These are phyloP conservation scores for Wickerhamomyces strasburgensis DNA, from an alignment of 805 yeast species.

Conservation along the genomic window DNA sequence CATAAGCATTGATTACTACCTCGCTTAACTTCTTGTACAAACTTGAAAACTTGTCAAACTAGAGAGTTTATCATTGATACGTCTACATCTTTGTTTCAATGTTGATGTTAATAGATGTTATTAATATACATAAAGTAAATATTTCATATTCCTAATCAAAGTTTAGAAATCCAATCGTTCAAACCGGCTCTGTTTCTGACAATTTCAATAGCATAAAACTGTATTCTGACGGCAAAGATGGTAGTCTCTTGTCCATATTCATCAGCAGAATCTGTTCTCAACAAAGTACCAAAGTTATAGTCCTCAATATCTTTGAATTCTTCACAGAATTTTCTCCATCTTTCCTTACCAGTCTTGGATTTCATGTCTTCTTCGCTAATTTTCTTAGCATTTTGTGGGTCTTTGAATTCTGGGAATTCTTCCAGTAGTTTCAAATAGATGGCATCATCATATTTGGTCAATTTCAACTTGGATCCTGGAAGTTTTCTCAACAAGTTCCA, in stretches of 20 bases:
- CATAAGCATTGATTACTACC: slow-evolving; percentile 26
- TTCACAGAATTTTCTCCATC: slow-evolving; percentile 87
- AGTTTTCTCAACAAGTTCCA: slow-evolving; percentile 73
- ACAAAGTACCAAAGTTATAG: slow-evolving; percentile 90
- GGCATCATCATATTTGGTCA: slow-evolving; percentile 69
- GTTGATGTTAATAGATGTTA: background rate
- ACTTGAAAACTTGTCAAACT: too few species aligned
- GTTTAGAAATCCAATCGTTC: slow-evolving; percentile 78
- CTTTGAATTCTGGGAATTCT: slow-evolving; percentile 85
- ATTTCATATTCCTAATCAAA: slow-evolving; percentile 12
- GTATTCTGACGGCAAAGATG: slow-evolving; percentile 87
- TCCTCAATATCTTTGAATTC: slow-evolving; percentile 84
- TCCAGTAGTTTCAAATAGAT: slow-evolving; percentile 55
- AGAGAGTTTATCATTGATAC: too few species aligned
- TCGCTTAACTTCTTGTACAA: too few species aligned
- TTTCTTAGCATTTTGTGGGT: slow-evolving; percentile 48
- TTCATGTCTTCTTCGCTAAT: slow-evolving; percentile 81
- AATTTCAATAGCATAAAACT: slow-evolving; percentile 91
- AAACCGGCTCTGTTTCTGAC: slow-evolving; percentile 86
- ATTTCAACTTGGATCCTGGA: slow-evolving; percentile 73
- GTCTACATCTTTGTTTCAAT: too few species aligned
- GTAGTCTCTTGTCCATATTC: slow-evolving; percentile 84
- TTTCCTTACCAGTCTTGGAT: slow-evolving; percentile 68
- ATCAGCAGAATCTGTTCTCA: slow-evolving; percentile 64
- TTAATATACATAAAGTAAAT: slow-evolving; percentile 2